Conservation (phyloP, 306 rosid species). For the Cotoneaster glaucophyllus region DNA sequence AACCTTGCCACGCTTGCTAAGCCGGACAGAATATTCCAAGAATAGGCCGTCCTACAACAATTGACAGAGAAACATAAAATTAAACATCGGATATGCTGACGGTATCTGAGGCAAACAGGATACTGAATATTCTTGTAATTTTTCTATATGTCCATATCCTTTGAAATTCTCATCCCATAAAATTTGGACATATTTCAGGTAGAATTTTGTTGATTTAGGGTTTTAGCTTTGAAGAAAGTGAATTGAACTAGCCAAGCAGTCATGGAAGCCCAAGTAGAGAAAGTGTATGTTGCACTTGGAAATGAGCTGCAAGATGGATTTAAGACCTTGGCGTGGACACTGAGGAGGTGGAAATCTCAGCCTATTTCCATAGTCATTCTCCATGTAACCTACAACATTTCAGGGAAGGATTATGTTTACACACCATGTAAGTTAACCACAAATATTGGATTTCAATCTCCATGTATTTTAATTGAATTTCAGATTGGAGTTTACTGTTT, state of each 20-base stretch:
- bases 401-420: slow-evolving; percentile 44
- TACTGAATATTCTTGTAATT: not conserved
- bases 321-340: slow-evolving; percentile 64
- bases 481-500: slow-evolving; percentile 12
- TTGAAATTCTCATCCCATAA: not conserved
- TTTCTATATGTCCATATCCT: not conserved
- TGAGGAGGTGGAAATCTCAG: slow-evolving; percentile 60
- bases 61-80: not conserved
- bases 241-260: not conserved
- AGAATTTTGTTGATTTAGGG: not conserved
- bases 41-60: slow-evolving; percentile 19
- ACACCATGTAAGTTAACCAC: slow-evolving; percentile 59
- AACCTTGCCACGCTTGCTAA: not conserved
- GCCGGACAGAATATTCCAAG: slow-evolving; percentile 35
- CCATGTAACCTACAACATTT: slow-evolving; percentile 28
- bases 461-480: not conserved
- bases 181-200: not conserved
- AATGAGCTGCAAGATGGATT: slow-evolving; percentile 62
- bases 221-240: not conserved
- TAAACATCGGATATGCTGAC: not conserved
- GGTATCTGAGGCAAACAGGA: not conserved
- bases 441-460: not conserved
- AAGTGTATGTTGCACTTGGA: slow-evolving; percentile 69
- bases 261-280: slow-evolving; percentile 43
- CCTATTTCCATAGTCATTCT: slow-evolving; percentile 72